Base-by-base conservation (phyloP, 371 early-diverging fungal genomes). In the Mycotypha africana region DNA sequence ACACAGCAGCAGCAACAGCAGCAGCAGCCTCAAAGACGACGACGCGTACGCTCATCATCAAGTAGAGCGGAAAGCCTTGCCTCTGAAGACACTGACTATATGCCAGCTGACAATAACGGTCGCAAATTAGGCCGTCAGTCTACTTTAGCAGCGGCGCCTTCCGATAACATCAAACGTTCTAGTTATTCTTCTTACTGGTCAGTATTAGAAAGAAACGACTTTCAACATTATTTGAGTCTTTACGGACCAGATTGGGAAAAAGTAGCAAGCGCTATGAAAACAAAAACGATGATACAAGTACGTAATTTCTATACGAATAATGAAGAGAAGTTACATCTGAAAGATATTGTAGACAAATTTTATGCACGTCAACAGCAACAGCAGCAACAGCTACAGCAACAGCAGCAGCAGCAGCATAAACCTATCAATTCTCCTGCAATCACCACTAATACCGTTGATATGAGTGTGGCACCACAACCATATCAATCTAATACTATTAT, bases 101-200 rank as follows among this genome's bases (percentile, higher is more conserved):
- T 53, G 1, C 36, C 20, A 0, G 11, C 39, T 0, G 42, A 39
- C 4, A 19, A 36, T 3, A 45, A 53, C 2, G 47, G 51, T n/a
- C 62, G 70, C 31, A 56, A 62, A 37, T 39, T 62, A 16, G 63
- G 58, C 21, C 53, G 60, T 26, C 49, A 61, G 2, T 34, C 64
- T 6, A 55, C 60, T 16, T 39, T 63, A 6, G 23, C 62, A 31
- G 55, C 51, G 1, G 36, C 48, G 9, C n/a, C n/a, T n/a, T n/a
- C n/a, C n/a, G n/a, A n/a, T n/a, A n/a, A n/a, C n/a, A n/a, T n/a
- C n/a, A 76, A 67, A 35, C 68, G 67, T 0, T 63, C 79, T 16
- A 60, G 69, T 0, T 81, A 78, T 53, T 88, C 88, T 5, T 92
- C 94, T 0, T 92, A 91, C 46, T 94, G 95, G 95, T 85, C 92